Evolutionary conservation across 441 rosid species (phyloP).

Genomic region (Corymbia calophylla): DNA sequence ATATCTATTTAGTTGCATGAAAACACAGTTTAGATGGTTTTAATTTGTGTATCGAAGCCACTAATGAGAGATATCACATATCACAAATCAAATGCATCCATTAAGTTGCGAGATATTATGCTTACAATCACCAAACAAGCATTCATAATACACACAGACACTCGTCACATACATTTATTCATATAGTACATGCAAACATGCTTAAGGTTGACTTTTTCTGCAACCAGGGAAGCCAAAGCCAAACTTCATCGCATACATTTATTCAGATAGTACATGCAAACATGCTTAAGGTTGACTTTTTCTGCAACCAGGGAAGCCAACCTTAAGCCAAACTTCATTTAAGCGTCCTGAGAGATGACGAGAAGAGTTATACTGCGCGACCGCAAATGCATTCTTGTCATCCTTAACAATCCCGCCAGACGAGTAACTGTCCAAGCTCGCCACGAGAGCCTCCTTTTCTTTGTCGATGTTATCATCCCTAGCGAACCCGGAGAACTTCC

Average conservation of each 20-base stretch:
- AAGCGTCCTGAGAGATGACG: slow-evolving; percentile 16
- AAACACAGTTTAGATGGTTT: neutral
- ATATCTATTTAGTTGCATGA: neutral
- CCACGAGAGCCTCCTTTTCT: slow-evolving; percentile 23
- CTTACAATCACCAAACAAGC: neutral
- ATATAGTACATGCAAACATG: neutral
- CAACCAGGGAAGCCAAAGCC: slow-evolving; percentile 19
- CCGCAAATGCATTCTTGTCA: slow-evolving; percentile 3
- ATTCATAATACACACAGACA: neutral
- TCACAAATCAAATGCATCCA: neutral
- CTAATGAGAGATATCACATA: neutral
- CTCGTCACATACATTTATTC: neutral
- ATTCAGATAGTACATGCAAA: neutral
- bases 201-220: slow-evolving; percentile 8
- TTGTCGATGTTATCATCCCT: slow-evolving; percentile 17
- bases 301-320: slow-evolving; percentile 5
- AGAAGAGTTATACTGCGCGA: slow-evolving; percentile 42
- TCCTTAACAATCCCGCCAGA: neutral
- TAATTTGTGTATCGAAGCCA: neutral
- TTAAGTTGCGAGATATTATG: neutral
- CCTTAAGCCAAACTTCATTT: slow-evolving; percentile 41
- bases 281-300: slow-evolving; percentile 5
- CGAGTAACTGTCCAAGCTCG: slow-evolving; percentile 12
- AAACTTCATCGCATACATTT: neutral
- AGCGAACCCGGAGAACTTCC: slow-evolving; percentile 43